phyloP scores from a whole-genome alignment of 1,139 yeast species.

The Hyphopichia fennica region DNA sequence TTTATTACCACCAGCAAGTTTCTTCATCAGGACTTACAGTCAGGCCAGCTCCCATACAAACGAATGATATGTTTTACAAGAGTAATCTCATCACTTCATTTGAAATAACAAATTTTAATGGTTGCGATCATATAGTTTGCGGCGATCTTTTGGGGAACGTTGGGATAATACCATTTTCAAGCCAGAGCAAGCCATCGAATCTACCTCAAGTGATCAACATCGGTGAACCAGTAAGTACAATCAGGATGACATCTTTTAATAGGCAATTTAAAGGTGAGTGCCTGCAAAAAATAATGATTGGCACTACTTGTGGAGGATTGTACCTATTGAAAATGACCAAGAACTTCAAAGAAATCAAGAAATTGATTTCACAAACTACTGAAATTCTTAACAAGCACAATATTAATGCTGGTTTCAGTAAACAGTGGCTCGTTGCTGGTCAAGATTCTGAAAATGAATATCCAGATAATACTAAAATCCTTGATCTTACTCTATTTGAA shows the following conservation, averaged over 20 bases:
- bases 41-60: too few species aligned
- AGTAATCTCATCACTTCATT: neutral
- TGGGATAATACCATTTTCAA: neutral
- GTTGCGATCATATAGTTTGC: neutral
- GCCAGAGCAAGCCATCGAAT: neutral
- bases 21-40: too few species aligned
- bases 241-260: neutral
- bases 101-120: neutral
- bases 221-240: neutral
- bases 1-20: too few species aligned
- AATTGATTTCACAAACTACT: neutral
- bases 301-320: conserved; percentile 39
- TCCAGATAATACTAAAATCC: neutral
- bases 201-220: neutral
- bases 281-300: conserved; percentile 20
- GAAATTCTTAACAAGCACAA: neutral
- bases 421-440: neutral
- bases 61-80: neutral
- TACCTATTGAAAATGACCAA: conserved; percentile 10
- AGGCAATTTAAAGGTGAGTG: neutral
- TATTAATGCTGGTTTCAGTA: neutral
- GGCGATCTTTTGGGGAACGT: conserved; percentile 1
- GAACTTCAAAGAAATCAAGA: neutral
- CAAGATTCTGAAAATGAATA: neutral
- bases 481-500: neutral